Conservation (phyloP, 306 rosid genomes). For the Dryas octopetala region DNA sequence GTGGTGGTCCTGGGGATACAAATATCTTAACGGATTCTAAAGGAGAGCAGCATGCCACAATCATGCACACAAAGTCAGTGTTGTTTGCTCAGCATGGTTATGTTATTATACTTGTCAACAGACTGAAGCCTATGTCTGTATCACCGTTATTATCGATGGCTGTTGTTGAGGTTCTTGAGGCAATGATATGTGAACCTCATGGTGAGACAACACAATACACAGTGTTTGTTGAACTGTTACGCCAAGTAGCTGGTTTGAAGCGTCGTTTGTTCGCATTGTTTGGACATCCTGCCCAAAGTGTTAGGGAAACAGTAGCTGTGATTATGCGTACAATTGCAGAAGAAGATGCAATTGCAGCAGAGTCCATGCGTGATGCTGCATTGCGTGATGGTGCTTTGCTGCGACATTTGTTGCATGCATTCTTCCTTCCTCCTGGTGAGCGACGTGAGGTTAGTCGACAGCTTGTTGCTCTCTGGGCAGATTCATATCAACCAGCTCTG, state of each 20-base stretch:
- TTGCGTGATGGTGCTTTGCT: constrained; percentile 96
- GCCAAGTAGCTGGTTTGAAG: constrained; percentile 98
- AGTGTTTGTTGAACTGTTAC: constrained; percentile 92
- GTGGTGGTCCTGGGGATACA: constrained; percentile 94
- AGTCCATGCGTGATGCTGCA: constrained; percentile 99
- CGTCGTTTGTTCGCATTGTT: constrained; percentile 96
- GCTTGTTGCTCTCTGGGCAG: constrained; percentile 99
- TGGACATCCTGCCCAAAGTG: constrained; percentile 99
- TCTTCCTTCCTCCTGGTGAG: constrained; percentile 88
- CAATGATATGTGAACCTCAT: constrained; percentile 97
- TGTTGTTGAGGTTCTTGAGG: constrained; percentile 96
- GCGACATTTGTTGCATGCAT: constrained; percentile 88
- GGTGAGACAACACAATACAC: constrained; percentile 94
- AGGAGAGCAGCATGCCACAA: constrained; percentile 95
- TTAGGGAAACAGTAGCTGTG: constrained; percentile 93
- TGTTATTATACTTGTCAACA: constrained; percentile 77
- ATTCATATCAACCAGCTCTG: constrained; percentile 93
- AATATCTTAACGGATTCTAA: constrained; percentile 66
- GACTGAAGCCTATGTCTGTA: constrained; percentile 89
- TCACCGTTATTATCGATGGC: constrained; percentile 95
- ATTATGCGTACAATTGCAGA: constrained; percentile 98
- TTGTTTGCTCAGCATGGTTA: constrained; percentile 80
- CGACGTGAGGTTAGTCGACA: constrained; percentile 94
- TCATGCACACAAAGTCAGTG: constrained; percentile 96
- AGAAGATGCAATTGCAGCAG: constrained; percentile 99